Conservation (phyloP, 495 filamentous ascomycete genomes). For the Cladorrhinum samala region DNA sequence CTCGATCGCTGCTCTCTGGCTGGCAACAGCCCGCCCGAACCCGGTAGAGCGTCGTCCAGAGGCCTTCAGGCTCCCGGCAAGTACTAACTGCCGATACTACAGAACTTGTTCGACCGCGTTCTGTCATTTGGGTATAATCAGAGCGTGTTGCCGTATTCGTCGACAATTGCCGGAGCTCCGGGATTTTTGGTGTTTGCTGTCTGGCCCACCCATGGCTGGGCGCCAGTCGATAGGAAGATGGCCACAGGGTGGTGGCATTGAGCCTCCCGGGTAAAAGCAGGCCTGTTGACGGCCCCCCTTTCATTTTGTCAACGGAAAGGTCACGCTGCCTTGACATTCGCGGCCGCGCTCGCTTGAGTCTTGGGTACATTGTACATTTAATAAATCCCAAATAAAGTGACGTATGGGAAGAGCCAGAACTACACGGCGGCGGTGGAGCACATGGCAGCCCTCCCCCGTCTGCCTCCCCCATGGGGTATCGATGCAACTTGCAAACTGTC, state of each 20-base stretch:
- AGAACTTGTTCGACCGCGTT: slow-evolving; percentile 31
- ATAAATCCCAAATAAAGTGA: too few species aligned
- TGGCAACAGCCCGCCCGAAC: slow-evolving; percentile 6
- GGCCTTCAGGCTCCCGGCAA: slow-evolving; percentile 18
- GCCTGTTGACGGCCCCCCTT: slow-evolving; percentile 5
- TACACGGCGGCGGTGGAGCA: not conserved
- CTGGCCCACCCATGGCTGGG: too few species aligned
- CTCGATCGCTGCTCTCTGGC: not conserved
- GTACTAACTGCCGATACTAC: slow-evolving; percentile 40
- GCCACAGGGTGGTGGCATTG: slow-evolving; percentile 7
- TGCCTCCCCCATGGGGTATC: not conserved
- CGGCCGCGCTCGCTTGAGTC: not conserved
- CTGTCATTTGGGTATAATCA: slow-evolving; percentile 33
- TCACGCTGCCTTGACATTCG: slow-evolving; percentile 10
- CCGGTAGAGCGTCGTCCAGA: slow-evolving; percentile 12
- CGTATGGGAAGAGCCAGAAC: slow-evolving; percentile 9
- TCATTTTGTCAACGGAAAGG: slow-evolving; percentile 1
- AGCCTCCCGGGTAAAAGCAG: slow-evolving; percentile 20
- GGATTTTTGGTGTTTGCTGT: slow-evolving; percentile 2
- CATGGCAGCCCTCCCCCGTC: not conserved
- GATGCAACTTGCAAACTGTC: not conserved
- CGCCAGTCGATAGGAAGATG: too few species aligned
- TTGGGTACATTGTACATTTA: slow-evolving; percentile 3
- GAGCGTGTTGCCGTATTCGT: slow-evolving; percentile 33
- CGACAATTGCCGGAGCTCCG: slow-evolving; percentile 37